Percentiles rank a stretch among this genome's conserved stretches.
Conservation (phyloP, 2,329 filamentous ascomycete species). For the Fusarium graminum region DNA sequence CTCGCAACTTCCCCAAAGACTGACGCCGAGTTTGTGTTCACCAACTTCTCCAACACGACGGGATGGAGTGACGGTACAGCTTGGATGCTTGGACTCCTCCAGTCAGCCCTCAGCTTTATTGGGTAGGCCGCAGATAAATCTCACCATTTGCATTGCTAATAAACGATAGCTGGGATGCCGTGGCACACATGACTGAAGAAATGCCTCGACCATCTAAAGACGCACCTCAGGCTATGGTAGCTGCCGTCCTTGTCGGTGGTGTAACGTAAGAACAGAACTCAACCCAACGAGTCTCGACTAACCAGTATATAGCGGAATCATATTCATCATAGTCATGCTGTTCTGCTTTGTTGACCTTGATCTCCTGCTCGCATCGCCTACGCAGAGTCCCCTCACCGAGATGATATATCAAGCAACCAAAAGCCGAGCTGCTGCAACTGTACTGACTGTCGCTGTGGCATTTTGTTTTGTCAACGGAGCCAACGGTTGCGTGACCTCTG, state of each 20-base stretch:
- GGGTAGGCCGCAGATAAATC: constrained; percentile 22
- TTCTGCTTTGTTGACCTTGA: constrained; percentile 58
- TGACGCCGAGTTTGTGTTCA: constrained; percentile 59
- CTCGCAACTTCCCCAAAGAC: constrained; percentile 58
- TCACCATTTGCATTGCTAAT: neutral
- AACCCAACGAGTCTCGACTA: neutral
- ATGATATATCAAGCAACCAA: constrained; percentile 59
- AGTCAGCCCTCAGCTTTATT: constrained; percentile 53
- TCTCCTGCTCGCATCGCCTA: constrained; percentile 53
- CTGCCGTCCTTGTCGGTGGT: constrained; percentile 58
- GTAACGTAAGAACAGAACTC: constrained; percentile 52
- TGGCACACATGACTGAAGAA: constrained; percentile 61
- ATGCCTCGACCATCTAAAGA: constrained; percentile 59
- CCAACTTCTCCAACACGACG: constrained; percentile 60
- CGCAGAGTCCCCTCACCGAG: constrained; percentile 61
- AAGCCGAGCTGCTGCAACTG: constrained; percentile 55
- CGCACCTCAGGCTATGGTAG: constrained; percentile 56
- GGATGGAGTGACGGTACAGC: constrained; percentile 61
- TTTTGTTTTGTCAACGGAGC: constrained; percentile 62
- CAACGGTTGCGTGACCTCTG: constrained; percentile 59
- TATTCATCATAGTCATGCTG: constrained; percentile 59
- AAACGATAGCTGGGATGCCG: constrained; percentile 56
- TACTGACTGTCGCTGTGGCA: constrained; percentile 58
- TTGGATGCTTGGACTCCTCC: constrained; percentile 62
- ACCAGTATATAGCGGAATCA: constrained; percentile 47